Percentiles rank a stretch among this genome's conserved stretches.
Conservation (phyloP, 257 asterid species). For the Salvia miltiorrhiza region DNA sequence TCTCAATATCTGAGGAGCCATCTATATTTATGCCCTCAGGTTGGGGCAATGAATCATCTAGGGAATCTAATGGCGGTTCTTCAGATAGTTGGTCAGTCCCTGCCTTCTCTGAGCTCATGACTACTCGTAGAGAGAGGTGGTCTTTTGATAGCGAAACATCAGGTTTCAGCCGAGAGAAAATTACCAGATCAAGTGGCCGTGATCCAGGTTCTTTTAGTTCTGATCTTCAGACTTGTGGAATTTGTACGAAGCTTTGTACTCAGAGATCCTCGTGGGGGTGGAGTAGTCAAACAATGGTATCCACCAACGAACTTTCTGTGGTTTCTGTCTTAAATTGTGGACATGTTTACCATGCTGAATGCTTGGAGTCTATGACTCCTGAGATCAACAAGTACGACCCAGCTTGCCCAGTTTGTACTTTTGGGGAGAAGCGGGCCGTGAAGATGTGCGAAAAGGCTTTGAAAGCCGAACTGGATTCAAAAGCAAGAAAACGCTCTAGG, state of each 20-base stretch:
- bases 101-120: conserved; percentile 59
- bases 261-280: conserved; percentile 77
- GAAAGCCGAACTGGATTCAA: conserved; percentile 74
- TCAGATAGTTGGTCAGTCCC: conserved; percentile 89
- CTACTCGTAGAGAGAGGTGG: conserved; percentile 77
- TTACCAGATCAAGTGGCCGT: conserved; percentile 51
- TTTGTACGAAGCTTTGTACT: conserved; percentile 68
- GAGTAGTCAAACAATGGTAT: conserved; percentile 56
- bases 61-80: conserved; percentile 78
- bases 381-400: conserved; percentile 84
- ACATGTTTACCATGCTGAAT: conserved; percentile 90
- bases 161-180: conserved; percentile 54
- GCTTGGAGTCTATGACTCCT: conserved; percentile 89
- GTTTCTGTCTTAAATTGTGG: conserved; percentile 87
- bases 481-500: conserved; percentile 54
- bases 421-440: conserved; percentile 70
- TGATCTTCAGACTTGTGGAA: conserved; percentile 79
- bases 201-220: conserved; percentile 45
- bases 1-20: conserved; percentile 76
- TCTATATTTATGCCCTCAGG: conserved; percentile 49
- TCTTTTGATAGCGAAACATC: conserved; percentile 89
- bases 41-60: conserved; percentile 70
- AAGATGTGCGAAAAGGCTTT: conserved; percentile 83
- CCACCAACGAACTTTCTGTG: conserved; percentile 72
- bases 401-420: conserved; percentile 86